A percentile compares a stretch with the other conserved stretches of the same genome.
phyloP scores from a whole-genome alignment of 257 asterid genomes.

The Echium plantagineum region DNA sequence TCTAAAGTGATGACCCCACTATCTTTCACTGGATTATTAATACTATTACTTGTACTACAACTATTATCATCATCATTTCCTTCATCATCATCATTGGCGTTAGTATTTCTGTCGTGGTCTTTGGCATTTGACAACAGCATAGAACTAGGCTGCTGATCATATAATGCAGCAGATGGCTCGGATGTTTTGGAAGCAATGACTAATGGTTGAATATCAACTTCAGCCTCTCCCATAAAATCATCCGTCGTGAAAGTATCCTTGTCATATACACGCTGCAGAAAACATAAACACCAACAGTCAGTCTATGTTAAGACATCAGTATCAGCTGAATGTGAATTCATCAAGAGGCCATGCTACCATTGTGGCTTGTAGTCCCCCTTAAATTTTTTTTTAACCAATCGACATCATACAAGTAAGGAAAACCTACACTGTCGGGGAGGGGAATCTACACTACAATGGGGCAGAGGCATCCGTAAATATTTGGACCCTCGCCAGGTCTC shows the following conservation, averaged over 20 bases:
- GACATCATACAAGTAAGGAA: no score
- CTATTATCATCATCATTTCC: neutral
- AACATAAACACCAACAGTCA: neutral
- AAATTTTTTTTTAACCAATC: no score
- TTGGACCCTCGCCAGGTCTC: no score
- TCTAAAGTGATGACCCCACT: conserved; percentile 37
- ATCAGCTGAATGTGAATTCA: neutral
- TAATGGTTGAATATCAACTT: conserved; percentile 71
- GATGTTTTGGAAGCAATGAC: conserved; percentile 73
- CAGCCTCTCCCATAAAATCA: conserved; percentile 93
- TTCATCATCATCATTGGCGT: neutral
- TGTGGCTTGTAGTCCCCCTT: no score
- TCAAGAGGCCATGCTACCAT: neutral
- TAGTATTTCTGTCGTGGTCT: conserved; percentile 12
- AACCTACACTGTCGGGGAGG: no score
- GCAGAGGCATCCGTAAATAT: no score
- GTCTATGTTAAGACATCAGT: neutral
- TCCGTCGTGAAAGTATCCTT: conserved; percentile 83
- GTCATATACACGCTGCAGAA: conserved; percentile 70
- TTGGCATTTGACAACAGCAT: conserved; percentile 42
- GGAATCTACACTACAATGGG: no score
- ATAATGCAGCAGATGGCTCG: conserved; percentile 12
- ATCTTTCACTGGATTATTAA: conserved; percentile 37
- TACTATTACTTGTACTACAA: conserved; percentile 7
- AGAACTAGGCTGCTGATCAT: conserved; percentile 18